Conservation (phyloP, 164 flowering plant species). For the Malania oleifera region DNA sequence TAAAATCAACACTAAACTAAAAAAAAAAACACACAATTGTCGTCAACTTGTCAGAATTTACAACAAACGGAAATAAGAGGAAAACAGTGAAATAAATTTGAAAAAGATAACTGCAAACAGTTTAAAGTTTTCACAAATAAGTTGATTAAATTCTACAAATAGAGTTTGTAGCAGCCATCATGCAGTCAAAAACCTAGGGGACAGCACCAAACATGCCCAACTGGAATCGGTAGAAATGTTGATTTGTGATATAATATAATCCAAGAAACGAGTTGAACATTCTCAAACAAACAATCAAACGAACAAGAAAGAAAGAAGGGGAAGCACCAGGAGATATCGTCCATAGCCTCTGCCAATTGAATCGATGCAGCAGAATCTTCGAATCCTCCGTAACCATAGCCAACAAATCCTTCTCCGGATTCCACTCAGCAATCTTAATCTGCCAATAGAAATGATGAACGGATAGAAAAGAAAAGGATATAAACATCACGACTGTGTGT, state of each 20-base stretch:
- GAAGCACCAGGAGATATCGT: conserved; percentile 66
- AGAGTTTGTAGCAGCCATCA: too few relatives aligned
- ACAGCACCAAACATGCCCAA: too few relatives aligned
- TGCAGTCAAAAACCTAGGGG: too few relatives aligned
- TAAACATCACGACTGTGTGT: background rate
- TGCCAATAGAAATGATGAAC: conserved; percentile 7
- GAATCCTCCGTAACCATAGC: conserved; percentile 97
- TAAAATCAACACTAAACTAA: too few relatives aligned
- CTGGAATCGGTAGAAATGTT: too few relatives aligned
- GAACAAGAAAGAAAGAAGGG: background rate
- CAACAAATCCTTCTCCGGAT: conserved; percentile 93
- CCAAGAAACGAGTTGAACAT: background rate
- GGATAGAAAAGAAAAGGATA: background rate
- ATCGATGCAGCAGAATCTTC: conserved; percentile 80
- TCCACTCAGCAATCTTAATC: conserved; percentile 93
- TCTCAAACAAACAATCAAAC: background rate
- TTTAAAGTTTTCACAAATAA: too few relatives aligned
- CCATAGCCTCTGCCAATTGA: conserved; percentile 97
- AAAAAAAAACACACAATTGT: too few relatives aligned
- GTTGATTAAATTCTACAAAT: background rate
- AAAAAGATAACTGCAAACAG: too few relatives aligned
- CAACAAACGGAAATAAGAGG: too few relatives aligned
- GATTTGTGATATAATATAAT: background rate
- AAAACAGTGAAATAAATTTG: too few relatives aligned
- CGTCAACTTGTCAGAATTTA: too few relatives aligned